Evolutionary conservation across 2,329 filamentous ascomycete genomes (phyloP).

Genomic region (Exophiala viscosa): DNA sequence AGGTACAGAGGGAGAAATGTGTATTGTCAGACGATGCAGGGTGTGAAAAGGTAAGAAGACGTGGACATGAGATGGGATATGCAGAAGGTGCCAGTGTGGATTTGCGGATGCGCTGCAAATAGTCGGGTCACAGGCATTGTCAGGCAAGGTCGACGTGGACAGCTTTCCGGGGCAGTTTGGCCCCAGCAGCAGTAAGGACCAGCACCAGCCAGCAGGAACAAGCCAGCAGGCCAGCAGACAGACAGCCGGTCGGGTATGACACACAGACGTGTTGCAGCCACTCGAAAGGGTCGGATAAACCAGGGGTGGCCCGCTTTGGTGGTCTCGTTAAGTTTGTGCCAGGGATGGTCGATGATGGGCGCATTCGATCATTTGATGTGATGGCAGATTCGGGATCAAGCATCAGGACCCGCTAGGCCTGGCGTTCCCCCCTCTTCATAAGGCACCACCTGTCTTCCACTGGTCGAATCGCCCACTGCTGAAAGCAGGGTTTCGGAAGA

Average conservation of each 20-base stretch:
- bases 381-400: no score
- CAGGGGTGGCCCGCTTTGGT: no score
- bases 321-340: no score
- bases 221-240: background rate
- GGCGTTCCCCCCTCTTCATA: no score
- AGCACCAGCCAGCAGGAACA: constrained; percentile 3
- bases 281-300: background rate
- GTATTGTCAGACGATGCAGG: no score
- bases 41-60: background rate
- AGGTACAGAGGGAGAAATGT: no score
- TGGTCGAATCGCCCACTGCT: no score
- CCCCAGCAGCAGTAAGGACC: background rate
- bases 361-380: no score
- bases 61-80: background rate
- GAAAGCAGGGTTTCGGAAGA: no score
- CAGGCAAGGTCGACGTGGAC: background rate
- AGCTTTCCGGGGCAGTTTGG: constrained; percentile 4
- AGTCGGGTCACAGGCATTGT: background rate
- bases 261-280: background rate
- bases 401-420: no score
- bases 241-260: background rate
- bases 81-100: background rate
- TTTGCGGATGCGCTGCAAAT: background rate
- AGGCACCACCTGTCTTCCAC: no score
- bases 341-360: no score